Conservation (phyloP, 2,329 filamentous ascomycete species). For the Penicillium sp. region DNA sequence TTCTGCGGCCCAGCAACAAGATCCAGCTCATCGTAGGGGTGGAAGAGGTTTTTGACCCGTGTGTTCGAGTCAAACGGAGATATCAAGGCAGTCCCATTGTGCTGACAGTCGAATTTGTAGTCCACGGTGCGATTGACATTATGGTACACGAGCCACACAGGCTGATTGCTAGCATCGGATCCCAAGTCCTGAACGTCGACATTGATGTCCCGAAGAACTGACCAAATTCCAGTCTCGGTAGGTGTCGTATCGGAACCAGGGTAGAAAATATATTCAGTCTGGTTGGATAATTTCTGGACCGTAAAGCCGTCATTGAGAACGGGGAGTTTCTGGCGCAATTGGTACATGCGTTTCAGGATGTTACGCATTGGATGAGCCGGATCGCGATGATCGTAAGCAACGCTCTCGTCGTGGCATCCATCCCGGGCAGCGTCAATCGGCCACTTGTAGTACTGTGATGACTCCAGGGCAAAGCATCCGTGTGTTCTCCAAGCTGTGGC, state of each 20-base stretch:
- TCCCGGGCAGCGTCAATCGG: conserved; percentile 52
- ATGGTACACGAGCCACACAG: conserved; percentile 46
- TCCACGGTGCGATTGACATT: conserved; percentile 48
- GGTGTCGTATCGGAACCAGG: conserved; percentile 53
- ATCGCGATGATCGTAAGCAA: conserved; percentile 61
- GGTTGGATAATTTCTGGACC: conserved; percentile 55
- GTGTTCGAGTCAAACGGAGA: conserved; percentile 55
- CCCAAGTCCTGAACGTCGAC: conserved; percentile 52
- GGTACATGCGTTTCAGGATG: conserved; percentile 60
- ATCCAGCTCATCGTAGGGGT: conserved; percentile 56
- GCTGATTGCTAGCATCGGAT: conserved; percentile 40
- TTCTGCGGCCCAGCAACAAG: conserved; percentile 47
- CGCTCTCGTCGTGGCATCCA: conserved; percentile 56
- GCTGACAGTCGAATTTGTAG: conserved; percentile 57
- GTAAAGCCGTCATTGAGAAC: conserved; percentile 59
- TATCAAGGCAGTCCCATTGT: conserved; percentile 50
- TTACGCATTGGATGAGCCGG: conserved; percentile 60
- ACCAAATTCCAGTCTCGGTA: conserved; percentile 61
- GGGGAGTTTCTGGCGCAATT: conserved; percentile 57
- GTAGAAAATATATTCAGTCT: conserved; percentile 50
- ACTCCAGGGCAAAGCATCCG: conserved; percentile 59
- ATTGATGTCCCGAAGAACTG: conserved; percentile 52
- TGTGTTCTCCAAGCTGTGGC: conserved; percentile 62
- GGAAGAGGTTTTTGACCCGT: conserved; percentile 61
- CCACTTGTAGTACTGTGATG: conserved; percentile 57